These are phyloP conservation scores for Rosa chinensis DNA, from an alignment of 306 rosid species.

Conservation along the genomic window DNA sequence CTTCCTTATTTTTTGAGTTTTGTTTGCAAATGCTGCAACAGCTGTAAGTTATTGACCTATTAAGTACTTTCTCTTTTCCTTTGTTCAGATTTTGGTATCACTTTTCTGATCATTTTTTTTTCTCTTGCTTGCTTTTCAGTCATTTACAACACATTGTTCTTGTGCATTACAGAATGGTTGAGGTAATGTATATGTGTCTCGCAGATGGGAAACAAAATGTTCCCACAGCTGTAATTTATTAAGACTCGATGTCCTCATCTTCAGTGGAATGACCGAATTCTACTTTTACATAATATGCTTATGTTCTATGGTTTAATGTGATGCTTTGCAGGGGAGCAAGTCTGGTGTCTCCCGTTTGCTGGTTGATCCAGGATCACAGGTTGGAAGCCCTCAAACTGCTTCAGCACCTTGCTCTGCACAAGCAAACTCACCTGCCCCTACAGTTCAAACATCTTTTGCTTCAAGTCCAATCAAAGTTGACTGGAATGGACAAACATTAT, in stretches of 20 bases:
- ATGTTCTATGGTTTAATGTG: conserved; percentile 13
- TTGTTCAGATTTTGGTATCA: not conserved
- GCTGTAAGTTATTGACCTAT: not conserved
- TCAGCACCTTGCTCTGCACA: conserved; percentile 39
- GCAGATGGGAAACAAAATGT: not conserved
- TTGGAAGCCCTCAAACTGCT: conserved; percentile 43
- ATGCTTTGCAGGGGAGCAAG: conserved; percentile 56
- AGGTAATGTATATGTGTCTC: conserved; percentile 36
- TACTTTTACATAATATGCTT: conserved; percentile 21
- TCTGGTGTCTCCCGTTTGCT: conserved; percentile 45
- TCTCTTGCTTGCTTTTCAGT: conserved; percentile 43
- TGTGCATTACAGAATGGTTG: conserved; percentile 70
- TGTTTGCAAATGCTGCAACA: not conserved
- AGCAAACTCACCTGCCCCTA: conserved; percentile 34
- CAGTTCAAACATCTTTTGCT: conserved; percentile 43
- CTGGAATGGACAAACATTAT: conserved; percentile 31
- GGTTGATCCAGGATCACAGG: conserved; percentile 42
- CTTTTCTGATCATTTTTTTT: conserved; percentile 1
- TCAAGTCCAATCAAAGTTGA: conserved; percentile 38
- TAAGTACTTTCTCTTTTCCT: not conserved
- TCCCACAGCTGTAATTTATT: not conserved
- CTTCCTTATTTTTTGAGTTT: not conserved
- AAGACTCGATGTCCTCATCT: not conserved
- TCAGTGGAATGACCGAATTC: conserved; percentile 11
- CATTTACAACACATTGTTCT: conserved; percentile 70